Base-by-base conservation (phyloP, 2,329 filamentous ascomycete species). In the Arthrinium puccinioides region DNA sequence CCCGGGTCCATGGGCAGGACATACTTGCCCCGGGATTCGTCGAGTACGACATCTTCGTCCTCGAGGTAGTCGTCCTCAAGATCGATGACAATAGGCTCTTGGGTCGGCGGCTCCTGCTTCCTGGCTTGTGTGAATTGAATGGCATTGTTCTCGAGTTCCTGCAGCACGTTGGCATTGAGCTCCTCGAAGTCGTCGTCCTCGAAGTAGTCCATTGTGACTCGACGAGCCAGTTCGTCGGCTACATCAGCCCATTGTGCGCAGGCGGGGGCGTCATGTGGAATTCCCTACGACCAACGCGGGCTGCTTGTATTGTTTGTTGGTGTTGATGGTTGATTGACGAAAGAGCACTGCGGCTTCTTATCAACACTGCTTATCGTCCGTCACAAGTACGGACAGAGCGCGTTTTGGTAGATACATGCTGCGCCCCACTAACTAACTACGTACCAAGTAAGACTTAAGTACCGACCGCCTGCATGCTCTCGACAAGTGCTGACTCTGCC, bases 131-230 rank as follows among this genome's bases (percentile, higher is more conserved):
- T 82, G 46, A 70, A 70, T 46, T 73, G 72, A 45, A 82, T 75
- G 26, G 79, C 79, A 51, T 73, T 71, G 49, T 73, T 71, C 52
- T 84, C 79, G 44, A 84, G 72, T 52, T 81, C 76, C 48, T 76
- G 67, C 4, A 83, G 61, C 32, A 66, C 65, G 44, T 70, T 69
- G 44, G 70, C 66, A 45, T 77, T 73, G 28, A 83, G 61, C 27
- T 72, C 66, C 54, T 83, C 76, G 47, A 84, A 66, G 42, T 70
- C 76, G 52, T 80, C 78, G 53, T 82, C 79, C 41, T 69, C 75
- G 53, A 78, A 82, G 43, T 76, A 72, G 61, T 79, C 75, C 61
- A 56, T 59, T 38, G 56, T 54, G 59, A 63, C 63, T 49, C 54
- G 50, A 41, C 59, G 41, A 59, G 58, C 35, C 61, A 59, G 32